Percentiles rank a stretch among this genome's conserved stretches.
These are phyloP conservation scores for Penicillium sp. DNA, from an alignment of 2,329 filamentous ascomycete species.

Conservation along the genomic window DNA sequence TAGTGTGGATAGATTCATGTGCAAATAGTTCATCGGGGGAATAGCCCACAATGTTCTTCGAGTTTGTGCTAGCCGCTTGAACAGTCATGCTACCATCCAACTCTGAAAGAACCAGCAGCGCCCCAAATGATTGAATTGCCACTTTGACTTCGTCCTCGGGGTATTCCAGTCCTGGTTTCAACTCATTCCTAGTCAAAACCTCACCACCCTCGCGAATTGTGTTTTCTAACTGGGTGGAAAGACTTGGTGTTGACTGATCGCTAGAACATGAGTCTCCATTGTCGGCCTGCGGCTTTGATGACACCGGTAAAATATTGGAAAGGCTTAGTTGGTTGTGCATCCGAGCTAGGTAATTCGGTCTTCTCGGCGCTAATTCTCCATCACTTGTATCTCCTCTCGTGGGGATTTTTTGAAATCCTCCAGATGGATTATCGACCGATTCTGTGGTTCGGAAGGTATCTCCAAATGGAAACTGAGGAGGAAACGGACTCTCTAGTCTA, in stretches of 20 bases:
- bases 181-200: constrained; percentile 5
- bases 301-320: background rate
- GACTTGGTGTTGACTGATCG: background rate
- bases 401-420: background rate
- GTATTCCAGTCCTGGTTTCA: constrained; percentile 4
- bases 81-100: constrained; percentile 65
- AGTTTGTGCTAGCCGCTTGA: constrained; percentile 76
- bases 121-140: constrained; percentile 75
- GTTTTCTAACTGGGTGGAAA: background rate
- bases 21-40: constrained; percentile 72
- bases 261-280: background rate
- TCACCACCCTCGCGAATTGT: background rate
- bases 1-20: constrained; percentile 72
- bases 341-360: background rate
- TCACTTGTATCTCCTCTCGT: background rate
- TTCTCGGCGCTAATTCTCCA: background rate
- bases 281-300: background rate
- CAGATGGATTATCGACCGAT: background rate
- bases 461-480: constrained; percentile 23
- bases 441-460: constrained; percentile 9
- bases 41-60: constrained; percentile 70
- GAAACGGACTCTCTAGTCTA: constrained; percentile 17
- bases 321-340: constrained; percentile 7
- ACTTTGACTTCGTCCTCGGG: constrained; percentile 63
- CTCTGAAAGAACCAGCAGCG: constrained; percentile 71